These are phyloP conservation scores for Botrytis fabae DNA, from an alignment of 2,329 filamentous ascomycete species.

Conservation along the genomic window DNA sequence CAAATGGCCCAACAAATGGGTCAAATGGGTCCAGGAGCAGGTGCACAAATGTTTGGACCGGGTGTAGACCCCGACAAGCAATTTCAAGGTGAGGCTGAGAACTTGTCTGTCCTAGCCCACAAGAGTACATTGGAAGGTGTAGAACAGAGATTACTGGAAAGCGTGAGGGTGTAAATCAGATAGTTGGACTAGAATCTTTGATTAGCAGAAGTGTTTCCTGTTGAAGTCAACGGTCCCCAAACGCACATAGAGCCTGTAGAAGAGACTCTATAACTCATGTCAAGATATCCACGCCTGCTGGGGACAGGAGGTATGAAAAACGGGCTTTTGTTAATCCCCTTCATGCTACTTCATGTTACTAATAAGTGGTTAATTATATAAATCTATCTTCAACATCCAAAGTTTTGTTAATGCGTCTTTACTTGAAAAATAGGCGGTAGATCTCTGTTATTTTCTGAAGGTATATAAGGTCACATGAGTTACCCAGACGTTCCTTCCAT, in stretches of 20 bases:
- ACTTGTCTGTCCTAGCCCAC: constrained; percentile 91
- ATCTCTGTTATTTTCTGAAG: not conserved
- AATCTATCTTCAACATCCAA: not conserved
- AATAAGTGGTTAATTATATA: not conserved
- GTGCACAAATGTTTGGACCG: constrained; percentile 76
- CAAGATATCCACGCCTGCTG: not conserved
- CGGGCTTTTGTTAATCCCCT: not conserved
- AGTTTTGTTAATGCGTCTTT: not conserved
- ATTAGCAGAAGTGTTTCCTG: constrained; percentile 2
- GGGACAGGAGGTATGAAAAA: not conserved
- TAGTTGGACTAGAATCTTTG: not conserved
- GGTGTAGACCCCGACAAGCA: constrained; percentile 95
- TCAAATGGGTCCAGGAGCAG: constrained; percentile 66
- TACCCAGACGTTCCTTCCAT: not conserved
- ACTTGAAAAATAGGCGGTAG: not conserved
- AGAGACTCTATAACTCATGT: not conserved
- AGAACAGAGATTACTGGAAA: constrained; percentile 75
- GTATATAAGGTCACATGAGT: not conserved
- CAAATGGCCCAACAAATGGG: constrained; percentile 87
- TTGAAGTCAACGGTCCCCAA: constrained; percentile 7
- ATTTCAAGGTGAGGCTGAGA: constrained; percentile 90
- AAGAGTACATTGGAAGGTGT: constrained; percentile 87
- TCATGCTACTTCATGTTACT: not conserved
- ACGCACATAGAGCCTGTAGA: not conserved
- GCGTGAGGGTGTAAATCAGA: constrained; percentile 32